Evolutionary conservation across 495 filamentous ascomycete genomes (phyloP).

Genomic region (Penicillium turbatum): DNA sequence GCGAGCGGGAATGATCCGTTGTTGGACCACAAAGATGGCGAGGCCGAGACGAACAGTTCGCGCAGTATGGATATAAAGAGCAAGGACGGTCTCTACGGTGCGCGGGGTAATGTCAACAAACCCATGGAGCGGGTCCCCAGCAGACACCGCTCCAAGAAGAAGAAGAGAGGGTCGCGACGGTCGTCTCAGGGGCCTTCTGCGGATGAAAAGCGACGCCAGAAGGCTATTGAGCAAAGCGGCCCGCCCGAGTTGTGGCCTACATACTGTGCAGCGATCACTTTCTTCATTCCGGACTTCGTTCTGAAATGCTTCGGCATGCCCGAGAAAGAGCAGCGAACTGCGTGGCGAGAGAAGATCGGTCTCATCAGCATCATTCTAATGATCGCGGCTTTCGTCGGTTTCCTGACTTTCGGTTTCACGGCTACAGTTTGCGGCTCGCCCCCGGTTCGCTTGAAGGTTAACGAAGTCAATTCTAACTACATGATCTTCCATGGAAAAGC

Average conservation of each 20-base stretch:
- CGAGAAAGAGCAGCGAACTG: conserved; percentile 81
- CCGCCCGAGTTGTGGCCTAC: conserved; percentile 91
- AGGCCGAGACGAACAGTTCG: conserved; percentile 53
- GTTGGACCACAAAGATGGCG: conserved; percentile 58
- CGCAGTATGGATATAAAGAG: conserved; percentile 52
- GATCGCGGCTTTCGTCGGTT: conserved; percentile 88
- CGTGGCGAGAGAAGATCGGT: conserved; percentile 99
- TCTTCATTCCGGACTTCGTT: conserved; percentile 86
- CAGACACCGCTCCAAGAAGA: conserved; percentile 42
- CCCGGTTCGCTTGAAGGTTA: conserved; percentile 67
- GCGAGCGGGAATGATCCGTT: conserved; percentile 89
- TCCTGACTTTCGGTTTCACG: conserved; percentile 95
- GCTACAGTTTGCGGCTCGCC: conserved; percentile 73
- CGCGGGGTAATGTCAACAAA: conserved; percentile 42
- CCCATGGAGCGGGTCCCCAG: conserved; percentile 46
- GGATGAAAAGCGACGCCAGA: conserved; percentile 58
- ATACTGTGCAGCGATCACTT: conserved; percentile 90
- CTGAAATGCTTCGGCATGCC: conserved; percentile 82
- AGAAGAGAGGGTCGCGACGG: conserved; percentile 49
- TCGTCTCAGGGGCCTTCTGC: conserved; percentile 43
- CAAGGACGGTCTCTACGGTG: conserved; percentile 35
- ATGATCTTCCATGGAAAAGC: conserved; percentile 96
- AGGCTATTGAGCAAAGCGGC: conserved; percentile 63
- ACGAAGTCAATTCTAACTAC: conserved; percentile 72
- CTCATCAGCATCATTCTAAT: conserved; percentile 87